phyloP scores from a whole-genome alignment of 768 basidiomycete genomes.

The Glaciozyma martinii region DNA sequence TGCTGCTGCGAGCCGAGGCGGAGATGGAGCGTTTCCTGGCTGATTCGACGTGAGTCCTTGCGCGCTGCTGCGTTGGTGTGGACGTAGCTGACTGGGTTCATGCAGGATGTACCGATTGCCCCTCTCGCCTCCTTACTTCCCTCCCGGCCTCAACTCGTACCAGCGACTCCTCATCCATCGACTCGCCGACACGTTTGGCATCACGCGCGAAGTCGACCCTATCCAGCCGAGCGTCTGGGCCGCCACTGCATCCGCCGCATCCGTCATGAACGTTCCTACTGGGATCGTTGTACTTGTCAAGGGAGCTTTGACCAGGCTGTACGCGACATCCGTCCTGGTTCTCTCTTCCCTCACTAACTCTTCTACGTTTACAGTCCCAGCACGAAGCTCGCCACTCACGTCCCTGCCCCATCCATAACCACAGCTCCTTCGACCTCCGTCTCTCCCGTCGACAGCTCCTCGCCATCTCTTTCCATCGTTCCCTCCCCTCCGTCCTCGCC shows the following conservation, averaged over 20 bases:
- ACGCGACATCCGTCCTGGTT: background rate
- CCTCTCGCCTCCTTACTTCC: constrained; percentile 26
- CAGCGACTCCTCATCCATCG: constrained; percentile 34
- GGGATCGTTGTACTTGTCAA: constrained; percentile 29
- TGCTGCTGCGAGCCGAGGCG: constrained; percentile 26
- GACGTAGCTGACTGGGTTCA: background rate
- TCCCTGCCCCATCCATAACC: background rate
- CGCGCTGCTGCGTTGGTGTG: background rate
- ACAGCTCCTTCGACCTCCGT: background rate
- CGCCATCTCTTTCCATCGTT: background rate
- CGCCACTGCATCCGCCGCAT: constrained; percentile 8
- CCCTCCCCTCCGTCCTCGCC: background rate
- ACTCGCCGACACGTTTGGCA: constrained; percentile 32
- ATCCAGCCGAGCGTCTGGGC: constrained; percentile 5
- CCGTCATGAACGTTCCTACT: constrained; percentile 1
- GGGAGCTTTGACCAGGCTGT: constrained; percentile 9
- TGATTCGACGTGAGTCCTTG: constrained; percentile 6
- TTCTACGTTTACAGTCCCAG: constrained; percentile 1
- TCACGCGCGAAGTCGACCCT: constrained; percentile 32
- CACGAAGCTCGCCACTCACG: constrained; percentile 9
- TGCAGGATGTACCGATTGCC: constrained; percentile 17
- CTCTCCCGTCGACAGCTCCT: background rate
- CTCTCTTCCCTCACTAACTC: background rate
- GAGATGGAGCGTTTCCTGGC: constrained; percentile 26
- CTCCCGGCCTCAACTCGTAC: constrained; percentile 32